Conservation (phyloP, 805 yeast genomes). For the Kuraishia hungarica region DNA sequence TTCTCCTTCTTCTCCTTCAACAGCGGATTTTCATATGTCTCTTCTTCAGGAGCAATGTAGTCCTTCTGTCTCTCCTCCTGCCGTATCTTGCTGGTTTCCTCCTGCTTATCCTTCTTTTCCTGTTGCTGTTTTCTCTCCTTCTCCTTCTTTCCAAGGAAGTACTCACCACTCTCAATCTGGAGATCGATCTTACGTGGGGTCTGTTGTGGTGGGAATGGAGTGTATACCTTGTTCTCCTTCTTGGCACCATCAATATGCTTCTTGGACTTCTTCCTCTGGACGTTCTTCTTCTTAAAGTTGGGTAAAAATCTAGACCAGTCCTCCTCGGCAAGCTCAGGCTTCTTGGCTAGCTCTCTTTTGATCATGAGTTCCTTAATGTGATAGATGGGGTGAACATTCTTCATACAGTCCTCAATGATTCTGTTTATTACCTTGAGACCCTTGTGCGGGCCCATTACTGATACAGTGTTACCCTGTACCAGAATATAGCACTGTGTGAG, state of each 20-base stretch:
- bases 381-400: slow-evolving; percentile 93
- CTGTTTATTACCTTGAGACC: slow-evolving; percentile 89
- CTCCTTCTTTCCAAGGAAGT: slow-evolving; percentile 83
- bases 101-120: slow-evolving; percentile 75
- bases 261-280: slow-evolving; percentile 84
- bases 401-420: slow-evolving; percentile 97
- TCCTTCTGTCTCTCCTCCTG: slow-evolving; percentile 68
- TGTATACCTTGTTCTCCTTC: slow-evolving; percentile 63
- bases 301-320: slow-evolving; percentile 97
- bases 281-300: slow-evolving; percentile 92
- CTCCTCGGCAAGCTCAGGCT: slow-evolving; percentile 91
- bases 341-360: slow-evolving; percentile 88
- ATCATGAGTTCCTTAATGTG: slow-evolving; percentile 97
- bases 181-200: slow-evolving; percentile 94
- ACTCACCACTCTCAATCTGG: slow-evolving; percentile 97
- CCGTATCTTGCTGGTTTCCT: slow-evolving; percentile 54
- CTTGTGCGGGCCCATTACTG: slow-evolving; percentile 93
- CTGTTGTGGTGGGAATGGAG: slow-evolving; percentile 99
- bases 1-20: slow-evolving; percentile 18
- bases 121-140: slow-evolving; percentile 63
- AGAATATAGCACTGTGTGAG: slow-evolving; percentile 92
- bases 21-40: slow-evolving; percentile 25
- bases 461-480: slow-evolving; percentile 95
- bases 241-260: slow-evolving; percentile 43
- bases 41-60: slow-evolving; percentile 81